Conservation (phyloP, 1,284 basidiomycete genomes). For the Meira miltonrushii region DNA sequence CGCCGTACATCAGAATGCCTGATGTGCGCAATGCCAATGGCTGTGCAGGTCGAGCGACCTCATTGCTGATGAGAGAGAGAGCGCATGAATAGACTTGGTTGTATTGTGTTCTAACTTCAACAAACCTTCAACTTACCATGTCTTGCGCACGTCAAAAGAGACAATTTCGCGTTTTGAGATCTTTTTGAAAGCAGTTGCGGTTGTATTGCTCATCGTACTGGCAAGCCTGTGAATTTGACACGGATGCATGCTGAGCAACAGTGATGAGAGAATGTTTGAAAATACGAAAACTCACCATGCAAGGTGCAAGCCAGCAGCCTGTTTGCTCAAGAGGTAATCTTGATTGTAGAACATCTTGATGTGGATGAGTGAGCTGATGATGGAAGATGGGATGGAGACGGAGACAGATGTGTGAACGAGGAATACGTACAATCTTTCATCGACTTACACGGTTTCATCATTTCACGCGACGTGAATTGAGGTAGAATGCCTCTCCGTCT, state of each 20-base stretch:
- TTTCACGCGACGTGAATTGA: too few relatives aligned
- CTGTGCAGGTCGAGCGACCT: constrained; percentile 21
- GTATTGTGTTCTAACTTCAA: neutral
- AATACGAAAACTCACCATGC: constrained; percentile 26
- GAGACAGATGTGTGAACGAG: too few relatives aligned
- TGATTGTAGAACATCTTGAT: constrained; percentile 33
- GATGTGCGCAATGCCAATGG: constrained; percentile 39
- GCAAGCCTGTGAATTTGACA: constrained; percentile 23
- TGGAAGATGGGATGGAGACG: neutral
- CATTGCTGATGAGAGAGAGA: constrained; percentile 5
- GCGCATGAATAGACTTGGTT: neutral
- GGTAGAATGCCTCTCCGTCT: too few relatives aligned
- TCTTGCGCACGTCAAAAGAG: constrained; percentile 19
- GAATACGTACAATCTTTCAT: too few relatives aligned
- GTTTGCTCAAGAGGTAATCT: constrained; percentile 31
- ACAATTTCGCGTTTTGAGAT: constrained; percentile 29
- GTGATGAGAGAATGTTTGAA: neutral
- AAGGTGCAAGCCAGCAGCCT: constrained; percentile 31
- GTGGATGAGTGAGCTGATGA: neutral
- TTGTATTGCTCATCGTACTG: constrained; percentile 31
- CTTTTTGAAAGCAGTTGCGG: constrained; percentile 19
- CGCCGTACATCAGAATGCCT: constrained; percentile 34
- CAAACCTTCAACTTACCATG: constrained; percentile 18
- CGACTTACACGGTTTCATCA: too few relatives aligned
- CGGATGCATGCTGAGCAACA: neutral